Evolutionary conservation across 2,329 filamentous ascomycete genomes (phyloP), one percentile per base, ranked within the genome.

Genomic region (Stachybotrys chlorohalonatus): DNA sequence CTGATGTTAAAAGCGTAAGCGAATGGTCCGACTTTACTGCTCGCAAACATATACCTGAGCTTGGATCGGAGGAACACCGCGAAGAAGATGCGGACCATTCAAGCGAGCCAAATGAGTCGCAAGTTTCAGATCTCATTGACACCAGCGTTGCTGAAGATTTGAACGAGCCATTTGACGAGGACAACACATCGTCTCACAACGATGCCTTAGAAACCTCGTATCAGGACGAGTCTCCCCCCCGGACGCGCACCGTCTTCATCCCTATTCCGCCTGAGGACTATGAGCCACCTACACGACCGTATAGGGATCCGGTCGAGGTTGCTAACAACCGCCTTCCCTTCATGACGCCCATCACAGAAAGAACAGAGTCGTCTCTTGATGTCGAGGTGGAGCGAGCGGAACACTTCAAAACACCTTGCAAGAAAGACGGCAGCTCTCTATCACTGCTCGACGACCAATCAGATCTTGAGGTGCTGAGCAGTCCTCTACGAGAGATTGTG

Each of bases 291-390:
- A 87, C 81, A 55, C 81, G 86, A 51, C 88, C 89, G 56, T 96
- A 87, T 77, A 85, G 91, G 66, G 89, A 96, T 70, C 83, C 90
- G 65, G 81, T 75, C 42, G 81, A 91, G 68, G 79, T 86, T 69
- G 90, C 91, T 56, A 95, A 96, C 65, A 96, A 92, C 70, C 86
- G 92, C 54, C 77, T 97, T 9, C 94, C 93, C 3, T 99, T 97
- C 69, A 97, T 99, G 94, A 99, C 94, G 0, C 94, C 94, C 1
- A 99, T 99, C 60, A 93, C 94, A 1, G 94, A 99, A 70, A 86
- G 90, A 63, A 99, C 94, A 0, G 94, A 99, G 70, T 88, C 86
- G 11, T 96, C 92, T 1, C 73, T 97, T 6, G 86, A 86, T 42
- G 72, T 86, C 47, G 80, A 82, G 5, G 84, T 81, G 31, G 78